Evolutionary conservation across 805 yeast genomes (phyloP), one percentile per base, ranked within the genome.

Genomic region (Tetrapisispora phaffii): DNA sequence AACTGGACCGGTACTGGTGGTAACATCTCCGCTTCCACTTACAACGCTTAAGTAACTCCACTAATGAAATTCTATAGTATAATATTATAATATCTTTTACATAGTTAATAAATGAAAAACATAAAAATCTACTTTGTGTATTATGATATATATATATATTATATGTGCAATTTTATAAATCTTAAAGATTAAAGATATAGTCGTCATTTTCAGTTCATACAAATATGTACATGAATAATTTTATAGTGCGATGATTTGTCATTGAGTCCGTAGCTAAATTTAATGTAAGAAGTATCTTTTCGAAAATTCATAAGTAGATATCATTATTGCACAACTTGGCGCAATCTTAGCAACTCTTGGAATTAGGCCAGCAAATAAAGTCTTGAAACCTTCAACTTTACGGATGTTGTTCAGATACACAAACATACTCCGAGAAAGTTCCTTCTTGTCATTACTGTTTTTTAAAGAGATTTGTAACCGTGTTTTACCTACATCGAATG

Each of bases 1-100:
- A 90, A 90, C 93, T 90, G 98, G 98, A 90, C 97, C 56, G 97
- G 97, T 70, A 81, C 80, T 63, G 97, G 98, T 73, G 98, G 98
- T 76, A 82, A 93, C 72, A 85, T 89, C 57, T 85, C 96, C 59
- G 96, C 98, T 52, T 74, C 95, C 41, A 86, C 95, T 60, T 90
- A 90, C 73, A 82, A 82, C 62, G 97, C 97, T 71, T 90, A 77
- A 70, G 50, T 24, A 23, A 34, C 12, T 24, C 19, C 24, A 26
- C 16, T 38, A 38, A 38, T 24, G 41, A 38, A 38, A 36, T 24
- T 19, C 19, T 26, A 38, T 38, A 38, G 31, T 38, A 38, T 38
- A 38, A 26, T 26, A 23, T 22, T 4, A 38, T 24, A 26, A 37
- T 16, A 26, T 24, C 41, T 26, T 26, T 26, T 28, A 38, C 33